These are phyloP conservation scores for Maudiozyma bulderi DNA, from an alignment of 805 yeast species.

Conservation along the genomic window DNA sequence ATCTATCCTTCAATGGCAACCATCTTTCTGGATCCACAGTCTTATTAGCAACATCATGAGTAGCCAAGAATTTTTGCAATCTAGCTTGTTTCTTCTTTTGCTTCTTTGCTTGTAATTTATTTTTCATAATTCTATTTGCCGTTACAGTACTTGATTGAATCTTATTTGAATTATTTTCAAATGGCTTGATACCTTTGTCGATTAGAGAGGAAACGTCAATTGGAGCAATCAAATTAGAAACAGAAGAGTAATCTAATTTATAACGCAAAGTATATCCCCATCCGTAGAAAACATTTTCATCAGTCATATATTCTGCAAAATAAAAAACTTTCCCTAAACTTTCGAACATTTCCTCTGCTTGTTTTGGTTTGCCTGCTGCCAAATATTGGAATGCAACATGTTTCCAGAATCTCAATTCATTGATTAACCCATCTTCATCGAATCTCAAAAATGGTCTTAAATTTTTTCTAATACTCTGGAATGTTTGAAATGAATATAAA, in stretches of 20 bases:
- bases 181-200: conserved; percentile 12
- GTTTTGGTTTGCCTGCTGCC: conserved; percentile 10
- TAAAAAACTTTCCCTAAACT: conserved; percentile 3
- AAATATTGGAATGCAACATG: conserved; percentile 22
- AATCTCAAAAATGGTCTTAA: not conserved
- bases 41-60: conserved; percentile 18
- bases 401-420: conserved; percentile 19
- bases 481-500: not conserved
- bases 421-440: conserved; percentile 2
- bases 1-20: conserved; percentile 81
- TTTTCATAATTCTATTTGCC: conserved; percentile 15
- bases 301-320: not conserved
- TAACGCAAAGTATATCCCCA: conserved; percentile 6
- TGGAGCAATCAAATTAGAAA: conserved; percentile 11
- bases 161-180: conserved; percentile 8
- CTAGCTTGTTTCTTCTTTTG: conserved; percentile 15
- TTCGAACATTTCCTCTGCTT: conserved; percentile 13
- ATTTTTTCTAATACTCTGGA: not conserved
- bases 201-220: conserved; percentile 19
- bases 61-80: conserved; percentile 14
- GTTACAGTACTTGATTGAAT: conserved; percentile 8
- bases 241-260: conserved; percentile 9
- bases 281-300: conserved; percentile 2
- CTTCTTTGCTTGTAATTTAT: conserved; percentile 23
- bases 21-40: conserved; percentile 69